Evolutionary conservation across 2,329 filamentous ascomycete genomes (phyloP).

Genomic region (Mollisia scopiformis): DNA sequence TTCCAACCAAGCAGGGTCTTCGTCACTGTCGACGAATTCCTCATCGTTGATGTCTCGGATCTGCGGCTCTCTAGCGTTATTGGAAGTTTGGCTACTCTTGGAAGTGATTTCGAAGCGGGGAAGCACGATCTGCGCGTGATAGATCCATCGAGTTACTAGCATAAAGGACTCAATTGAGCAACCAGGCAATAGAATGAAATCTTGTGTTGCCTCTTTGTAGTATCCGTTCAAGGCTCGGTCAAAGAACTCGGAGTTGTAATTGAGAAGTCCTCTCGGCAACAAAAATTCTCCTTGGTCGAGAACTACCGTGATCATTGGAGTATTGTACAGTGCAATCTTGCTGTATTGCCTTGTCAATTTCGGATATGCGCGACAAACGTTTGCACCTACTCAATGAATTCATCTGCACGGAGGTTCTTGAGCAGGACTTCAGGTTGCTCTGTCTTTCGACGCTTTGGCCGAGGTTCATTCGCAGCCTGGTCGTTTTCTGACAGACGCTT

Average conservation of each 20-base stretch:
- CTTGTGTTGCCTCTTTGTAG: conserved; percentile 4
- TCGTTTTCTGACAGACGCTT: no score
- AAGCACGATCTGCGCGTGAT: conserved; percentile 8
- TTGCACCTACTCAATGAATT: neutral
- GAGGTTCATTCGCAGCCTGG: no score
- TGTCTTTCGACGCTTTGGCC: neutral
- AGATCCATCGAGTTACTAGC: conserved; percentile 19
- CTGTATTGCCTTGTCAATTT: neutral
- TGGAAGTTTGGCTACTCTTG: no score
- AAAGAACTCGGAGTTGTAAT: conserved; percentile 18
- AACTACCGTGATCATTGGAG: conserved; percentile 12
- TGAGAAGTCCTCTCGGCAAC: conserved; percentile 14
- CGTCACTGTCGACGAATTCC: neutral
- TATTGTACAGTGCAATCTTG: neutral
- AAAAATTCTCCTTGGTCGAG: conserved; percentile 3
- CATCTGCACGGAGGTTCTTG: neutral
- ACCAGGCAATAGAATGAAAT: conserved; percentile 7
- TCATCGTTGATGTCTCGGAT: no score
- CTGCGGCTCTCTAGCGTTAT: neutral
- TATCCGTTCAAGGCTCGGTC: conserved; percentile 14
- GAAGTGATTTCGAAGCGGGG: conserved; percentile 31
- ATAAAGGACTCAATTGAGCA: conserved; percentile 13
- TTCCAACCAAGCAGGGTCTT: no score
- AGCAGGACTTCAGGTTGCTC: neutral
- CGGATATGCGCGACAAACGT: neutral